These are phyloP conservation scores for Hyphodiscus sp. DNA, from an alignment of 2,329 filamentous ascomycete genomes.

Conservation along the genomic window DNA sequence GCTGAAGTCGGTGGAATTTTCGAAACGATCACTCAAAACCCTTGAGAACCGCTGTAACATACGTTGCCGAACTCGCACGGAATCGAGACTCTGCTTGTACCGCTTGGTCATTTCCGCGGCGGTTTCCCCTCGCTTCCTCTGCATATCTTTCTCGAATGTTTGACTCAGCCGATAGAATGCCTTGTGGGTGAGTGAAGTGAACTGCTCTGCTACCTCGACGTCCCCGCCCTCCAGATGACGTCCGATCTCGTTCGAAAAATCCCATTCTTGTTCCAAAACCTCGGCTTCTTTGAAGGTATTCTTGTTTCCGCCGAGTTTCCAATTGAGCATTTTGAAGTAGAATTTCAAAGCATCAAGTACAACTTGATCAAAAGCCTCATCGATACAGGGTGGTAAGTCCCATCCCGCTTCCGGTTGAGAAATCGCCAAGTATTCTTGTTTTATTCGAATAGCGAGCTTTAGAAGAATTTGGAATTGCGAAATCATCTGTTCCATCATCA, in stretches of 20 bases:
- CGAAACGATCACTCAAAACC: slow-evolving; percentile 86
- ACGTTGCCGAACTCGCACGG: slow-evolving; percentile 88
- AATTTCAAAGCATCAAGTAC: slow-evolving; percentile 91
- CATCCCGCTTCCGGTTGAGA: slow-evolving; percentile 85
- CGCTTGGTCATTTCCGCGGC: slow-evolving; percentile 89
- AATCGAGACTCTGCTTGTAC: slow-evolving; percentile 93
- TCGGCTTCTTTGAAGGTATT: slow-evolving; percentile 99
- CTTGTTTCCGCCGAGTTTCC: slow-evolving; percentile 95
- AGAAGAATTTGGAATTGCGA: slow-evolving; percentile 90
- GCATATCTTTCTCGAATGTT: slow-evolving; percentile 88
- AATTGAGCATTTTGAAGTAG: slow-evolving; percentile 98
- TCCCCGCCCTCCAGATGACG: slow-evolving; percentile 88
- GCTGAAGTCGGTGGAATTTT: slow-evolving; percentile 94
- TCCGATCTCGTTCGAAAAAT: slow-evolving; percentile 90
- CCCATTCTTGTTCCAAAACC: slow-evolving; percentile 95
- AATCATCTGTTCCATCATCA: slow-evolving; percentile 98
- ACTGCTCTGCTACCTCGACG: slow-evolving; percentile 95
- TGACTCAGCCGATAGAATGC: slow-evolving; percentile 80
- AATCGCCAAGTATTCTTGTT: slow-evolving; percentile 77
- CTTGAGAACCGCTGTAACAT: slow-evolving; percentile 95
- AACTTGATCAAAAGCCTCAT: slow-evolving; percentile 89
- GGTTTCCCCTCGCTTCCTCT: slow-evolving; percentile 76
- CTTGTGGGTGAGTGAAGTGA: slow-evolving; percentile 89
- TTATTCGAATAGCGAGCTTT: slow-evolving; percentile 86
- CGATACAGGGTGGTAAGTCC: slow-evolving; percentile 93